Evolutionary conservation across 2,329 filamentous ascomycete species (phyloP), one percentile per base, ranked within the genome.

Genomic region (Emmonsiellopsis sp.): DNA sequence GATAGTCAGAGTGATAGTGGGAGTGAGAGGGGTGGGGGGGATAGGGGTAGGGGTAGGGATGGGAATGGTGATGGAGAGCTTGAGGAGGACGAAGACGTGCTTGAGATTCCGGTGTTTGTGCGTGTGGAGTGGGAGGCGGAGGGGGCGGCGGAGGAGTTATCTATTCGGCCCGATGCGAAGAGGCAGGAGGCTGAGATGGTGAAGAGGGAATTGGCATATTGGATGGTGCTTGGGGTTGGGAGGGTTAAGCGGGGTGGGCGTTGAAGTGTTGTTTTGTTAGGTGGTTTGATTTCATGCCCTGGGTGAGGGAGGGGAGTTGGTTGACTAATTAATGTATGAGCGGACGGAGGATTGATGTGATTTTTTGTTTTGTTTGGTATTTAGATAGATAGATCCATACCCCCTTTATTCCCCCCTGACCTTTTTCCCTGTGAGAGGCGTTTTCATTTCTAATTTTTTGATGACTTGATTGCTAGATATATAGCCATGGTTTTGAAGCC

Each of bases 81-180:
- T 10, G 68, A 70, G 31, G 76, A 79, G 47, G 81, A 83, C 56
- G 79, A 83, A 53, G 79, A 84, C 63, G 72, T 85, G 32, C 70
- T 97, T 42, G 93, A 98, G 76, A 92, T 98, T 61, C 92, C 93
- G 52, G 84, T 98, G 63, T 94, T 95, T 74, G 89, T 98, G 56
- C 81, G 90, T 26, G 79, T 95, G 54, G 91, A 96, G 69, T 98
- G 91, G 84, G 92, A 88, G 55, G 81, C 83, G 7, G 85, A 82
- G 10, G 75, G 78, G 3, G 72, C 73, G 53, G 66, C 64, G 57
- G 70, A 65, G 56, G 69, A 67, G 54, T 61, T 63, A 51, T 64
- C 61, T 45, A 56, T 55, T 55, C 52, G 58, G 38, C 57, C 57
- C 65, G 69, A 50, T 49, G 53, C 58, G 30, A 59, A 58, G 34